Evolutionary conservation across 2,329 filamentous ascomycete species (phyloP), one percentile per base, ranked within the genome.

Genomic region (Simplicillium sp.): DNA sequence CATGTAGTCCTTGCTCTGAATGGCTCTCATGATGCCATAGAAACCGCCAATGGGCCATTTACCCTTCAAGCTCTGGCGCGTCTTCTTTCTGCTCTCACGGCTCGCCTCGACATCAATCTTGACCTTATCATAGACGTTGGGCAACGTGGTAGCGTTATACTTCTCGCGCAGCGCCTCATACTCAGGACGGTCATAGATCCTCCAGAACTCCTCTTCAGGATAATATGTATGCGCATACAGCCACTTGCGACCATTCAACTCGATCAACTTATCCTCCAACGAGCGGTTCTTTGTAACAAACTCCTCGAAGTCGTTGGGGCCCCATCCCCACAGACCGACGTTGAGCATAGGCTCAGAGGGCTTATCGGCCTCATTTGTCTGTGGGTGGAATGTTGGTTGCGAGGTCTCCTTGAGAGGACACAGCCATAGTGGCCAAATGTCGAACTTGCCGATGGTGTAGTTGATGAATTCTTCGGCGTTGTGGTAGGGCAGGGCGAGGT

Each of bases 171-270:
- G 60, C 0, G 50, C 58, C 31, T 82, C 70, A 51, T 85, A 85
- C 67, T 67, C 73, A 8, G 56, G 48, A 15, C 63, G 59, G 46
- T 77, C 68, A 49, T 84, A 83, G 14, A 76, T 61, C 9, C 58
- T 49, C 77, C 78, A 82, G 56, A 83, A 85, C 50, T 81, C 75
- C 0, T 70, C 61, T 47, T 84, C 73, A 1, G 71, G 71, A 54
- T 89, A 89, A 59, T 86, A 89, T 0, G 82, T 80, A 50, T 87
- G 82, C 1, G 85, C 84, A 55, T 90, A 90, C 3, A 90, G 62
- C 81, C 84, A 89, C 60, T 90, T 90, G 64, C 82, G 76, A 0
- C 85, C 86, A 11, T 78, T 77, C 0, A 89, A 66, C 34, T 75
- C 68, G 12, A 62, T 62, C 2, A 87, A 67, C 47, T 80, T 80